Evolutionary conservation across 2,329 filamentous ascomycete species (phyloP).

Genomic region (Monascus ruber): DNA sequence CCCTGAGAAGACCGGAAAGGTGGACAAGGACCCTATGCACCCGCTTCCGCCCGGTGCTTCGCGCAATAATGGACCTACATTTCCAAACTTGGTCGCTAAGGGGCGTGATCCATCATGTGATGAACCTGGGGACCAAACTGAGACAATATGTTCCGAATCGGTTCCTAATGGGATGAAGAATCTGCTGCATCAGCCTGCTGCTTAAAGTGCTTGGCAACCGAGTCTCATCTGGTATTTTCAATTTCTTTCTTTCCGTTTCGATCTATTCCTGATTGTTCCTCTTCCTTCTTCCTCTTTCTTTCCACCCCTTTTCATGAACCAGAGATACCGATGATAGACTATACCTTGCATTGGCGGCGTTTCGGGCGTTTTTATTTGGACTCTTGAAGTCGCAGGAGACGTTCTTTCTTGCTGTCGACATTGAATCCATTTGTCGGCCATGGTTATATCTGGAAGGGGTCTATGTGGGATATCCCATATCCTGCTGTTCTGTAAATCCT

Average conservation of each 20-base stretch:
- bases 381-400: too few relatives aligned
- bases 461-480: too few relatives aligned
- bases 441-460: too few relatives aligned
- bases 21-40: constrained; percentile 21
- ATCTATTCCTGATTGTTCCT: too few relatives aligned
- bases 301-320: neutral
- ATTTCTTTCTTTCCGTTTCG: neutral
- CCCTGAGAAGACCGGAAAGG: constrained; percentile 13
- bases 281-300: too few relatives aligned
- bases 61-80: constrained; percentile 26
- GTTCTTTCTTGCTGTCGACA: too few relatives aligned
- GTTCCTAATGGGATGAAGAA: constrained; percentile 14
- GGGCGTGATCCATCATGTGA: constrained; percentile 2
- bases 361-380: neutral
- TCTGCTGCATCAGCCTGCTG: constrained; percentile 8
- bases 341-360: constrained; percentile 13
- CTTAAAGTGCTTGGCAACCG: neutral
- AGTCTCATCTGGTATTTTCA: constrained; percentile 3
- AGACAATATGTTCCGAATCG: constrained; percentile 14
- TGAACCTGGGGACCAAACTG: constrained; percentile 6
- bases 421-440: too few relatives aligned
- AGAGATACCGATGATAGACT: constrained; percentile 28
- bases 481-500: too few relatives aligned
- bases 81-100: constrained; percentile 13
- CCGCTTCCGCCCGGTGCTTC: constrained; percentile 22